Evolutionary conservation across 2,329 filamentous ascomycete species (phyloP).

Genomic region (Seiridium unicorne): DNA sequence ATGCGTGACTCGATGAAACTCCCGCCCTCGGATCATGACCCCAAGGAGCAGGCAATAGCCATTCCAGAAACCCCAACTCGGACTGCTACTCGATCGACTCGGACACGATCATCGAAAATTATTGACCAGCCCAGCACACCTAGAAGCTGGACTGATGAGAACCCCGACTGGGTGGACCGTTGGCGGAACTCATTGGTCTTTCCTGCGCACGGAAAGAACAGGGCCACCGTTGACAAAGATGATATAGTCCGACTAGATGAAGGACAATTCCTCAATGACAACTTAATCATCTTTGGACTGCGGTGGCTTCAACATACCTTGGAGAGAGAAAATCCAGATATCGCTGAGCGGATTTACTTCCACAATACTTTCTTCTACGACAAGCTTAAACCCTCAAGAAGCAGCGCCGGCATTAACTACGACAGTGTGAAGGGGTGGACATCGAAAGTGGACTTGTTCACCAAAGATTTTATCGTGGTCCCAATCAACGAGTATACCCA

Average conservation of each 20-base stretch:
- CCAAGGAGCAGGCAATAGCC: neutral
- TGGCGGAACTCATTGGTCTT: constrained; percentile 64
- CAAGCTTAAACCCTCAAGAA: constrained; percentile 61
- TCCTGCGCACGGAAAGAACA: constrained; percentile 54
- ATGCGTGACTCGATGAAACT: constrained; percentile 12
- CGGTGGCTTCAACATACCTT: constrained; percentile 66
- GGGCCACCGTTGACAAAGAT: constrained; percentile 65
- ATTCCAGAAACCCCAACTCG: neutral
- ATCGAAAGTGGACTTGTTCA: constrained; percentile 77
- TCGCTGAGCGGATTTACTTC: constrained; percentile 71
- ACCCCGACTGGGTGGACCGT: constrained; percentile 47
- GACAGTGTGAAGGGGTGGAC: constrained; percentile 87
- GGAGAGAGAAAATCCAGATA: constrained; percentile 50
- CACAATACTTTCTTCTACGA: constrained; percentile 94
- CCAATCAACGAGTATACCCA: constrained; percentile 86
- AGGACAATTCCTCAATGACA: constrained; percentile 88
- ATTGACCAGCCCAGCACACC: neutral
- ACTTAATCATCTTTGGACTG: constrained; percentile 84
- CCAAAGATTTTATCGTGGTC: constrained; percentile 84
- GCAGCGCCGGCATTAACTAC: constrained; percentile 70
- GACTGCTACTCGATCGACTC: neutral
- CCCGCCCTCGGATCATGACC: neutral
- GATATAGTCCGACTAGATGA: constrained; percentile 79
- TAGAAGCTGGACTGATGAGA: constrained; percentile 46
- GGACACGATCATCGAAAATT: neutral